phyloP scores from a whole-genome alignment of 2,329 filamentous ascomycete genomes.

The Ophiocordyceps robertsii region DNA sequence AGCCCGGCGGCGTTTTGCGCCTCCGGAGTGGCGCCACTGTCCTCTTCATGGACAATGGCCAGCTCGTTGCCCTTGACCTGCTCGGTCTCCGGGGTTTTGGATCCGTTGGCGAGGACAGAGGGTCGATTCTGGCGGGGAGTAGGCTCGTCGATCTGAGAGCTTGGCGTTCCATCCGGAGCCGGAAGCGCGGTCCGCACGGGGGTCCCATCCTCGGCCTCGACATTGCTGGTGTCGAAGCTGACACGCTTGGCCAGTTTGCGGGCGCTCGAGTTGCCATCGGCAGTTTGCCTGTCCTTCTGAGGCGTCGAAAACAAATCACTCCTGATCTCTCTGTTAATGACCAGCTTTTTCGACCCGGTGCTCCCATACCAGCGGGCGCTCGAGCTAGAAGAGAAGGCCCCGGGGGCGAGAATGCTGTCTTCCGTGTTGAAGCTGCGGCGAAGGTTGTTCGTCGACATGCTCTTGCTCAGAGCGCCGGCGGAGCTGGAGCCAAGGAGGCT shows the following conservation, averaged over 20 bases:
- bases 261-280: conserved; percentile 25
- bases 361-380: conserved; percentile 52
- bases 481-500: conserved; percentile 55
- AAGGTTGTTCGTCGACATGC: conserved; percentile 75
- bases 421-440: conserved; percentile 70
- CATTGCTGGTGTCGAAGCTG: conserved; percentile 67
- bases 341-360: conserved; percentile 71
- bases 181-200: conserved; percentile 20
- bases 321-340: conserved; percentile 78
- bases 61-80: conserved; percentile 64
- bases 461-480: conserved; percentile 66
- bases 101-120: conserved; percentile 16
- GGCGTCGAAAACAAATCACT: conserved; percentile 56
- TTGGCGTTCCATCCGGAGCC: conserved; percentile 17
- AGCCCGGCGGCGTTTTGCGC: conserved; percentile 9
- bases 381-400: conserved; percentile 63
- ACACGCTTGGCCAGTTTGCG: conserved; percentile 69
- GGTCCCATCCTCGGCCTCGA: conserved; percentile 19
- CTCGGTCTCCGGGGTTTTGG: conserved; percentile 49
- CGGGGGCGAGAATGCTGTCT: conserved; percentile 75
- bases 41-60: conserved; percentile 64
- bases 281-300: conserved; percentile 32
- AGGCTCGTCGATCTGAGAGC: conserved; percentile 20
- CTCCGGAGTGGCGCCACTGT: conserved; percentile 19
- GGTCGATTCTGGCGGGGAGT: conserved; percentile 40